These are phyloP conservation scores for Aphelidium insulamus DNA, from an alignment of 371 early-diverging fungal species.

Conservation along the genomic window DNA sequence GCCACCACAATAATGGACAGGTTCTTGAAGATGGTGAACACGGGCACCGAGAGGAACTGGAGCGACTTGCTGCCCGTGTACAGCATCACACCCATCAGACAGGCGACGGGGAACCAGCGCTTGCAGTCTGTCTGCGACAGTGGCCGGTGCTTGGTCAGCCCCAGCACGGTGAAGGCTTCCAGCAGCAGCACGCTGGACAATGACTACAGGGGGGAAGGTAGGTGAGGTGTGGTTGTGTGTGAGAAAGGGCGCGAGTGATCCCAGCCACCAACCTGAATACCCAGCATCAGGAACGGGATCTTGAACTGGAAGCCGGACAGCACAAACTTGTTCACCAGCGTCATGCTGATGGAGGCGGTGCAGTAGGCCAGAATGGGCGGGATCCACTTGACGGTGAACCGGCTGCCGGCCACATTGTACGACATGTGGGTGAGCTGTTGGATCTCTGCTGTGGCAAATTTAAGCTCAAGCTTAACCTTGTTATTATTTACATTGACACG, in stretches of 20 bases:
- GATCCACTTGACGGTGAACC: neutral
- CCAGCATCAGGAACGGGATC: conserved; percentile 74
- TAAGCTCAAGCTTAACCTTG: too few species aligned
- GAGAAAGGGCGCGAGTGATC: neutral
- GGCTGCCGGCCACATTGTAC: neutral
- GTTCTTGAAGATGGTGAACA: conserved; percentile 98
- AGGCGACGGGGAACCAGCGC: conserved; percentile 71
- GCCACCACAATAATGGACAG: conserved; percentile 92
- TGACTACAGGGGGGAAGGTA: neutral
- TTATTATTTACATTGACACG: too few species aligned
- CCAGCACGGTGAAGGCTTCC: conserved; percentile 40
- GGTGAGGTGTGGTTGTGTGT: neutral
- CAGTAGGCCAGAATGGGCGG: conserved; percentile 65
- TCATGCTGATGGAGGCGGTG: conserved; percentile 79
- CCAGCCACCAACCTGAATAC: conserved; percentile 40
- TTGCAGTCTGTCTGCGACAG: conserved; percentile 33
- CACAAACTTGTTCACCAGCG: conserved; percentile 85
- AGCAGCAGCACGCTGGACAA: too few species aligned
- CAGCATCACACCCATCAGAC: conserved; percentile 82
- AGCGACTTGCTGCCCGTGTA: conserved; percentile 90
- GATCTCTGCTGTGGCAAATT: too few species aligned
- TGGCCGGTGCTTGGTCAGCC: conserved; percentile 35
- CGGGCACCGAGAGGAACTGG: conserved; percentile 73
- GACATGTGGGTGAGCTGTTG: too few species aligned
- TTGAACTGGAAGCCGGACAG: conserved; percentile 64